Conservation (phyloP, 345 rosid genomes). For the Populus alba region DNA sequence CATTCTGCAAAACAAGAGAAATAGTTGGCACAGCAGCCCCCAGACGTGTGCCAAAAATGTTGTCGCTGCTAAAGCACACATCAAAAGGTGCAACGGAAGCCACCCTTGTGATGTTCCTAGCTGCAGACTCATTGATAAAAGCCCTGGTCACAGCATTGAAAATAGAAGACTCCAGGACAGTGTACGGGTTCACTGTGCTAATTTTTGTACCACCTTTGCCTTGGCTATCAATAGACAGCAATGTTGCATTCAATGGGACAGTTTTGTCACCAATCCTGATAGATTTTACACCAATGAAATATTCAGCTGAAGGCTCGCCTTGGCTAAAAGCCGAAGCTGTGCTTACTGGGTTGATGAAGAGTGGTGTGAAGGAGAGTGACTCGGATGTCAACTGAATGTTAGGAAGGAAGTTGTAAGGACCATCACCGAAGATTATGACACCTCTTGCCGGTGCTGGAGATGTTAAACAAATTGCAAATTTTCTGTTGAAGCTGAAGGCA, state of each 20-base stretch:
- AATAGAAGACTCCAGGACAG: conserved; percentile 52
- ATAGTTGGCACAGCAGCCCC: conserved; percentile 31
- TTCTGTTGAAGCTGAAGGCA: conserved; percentile 19
- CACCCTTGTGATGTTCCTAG: conserved; percentile 48
- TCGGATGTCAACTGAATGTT: conserved; percentile 10
- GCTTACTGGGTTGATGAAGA: conserved; percentile 28
- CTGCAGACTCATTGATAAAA: conserved; percentile 34
- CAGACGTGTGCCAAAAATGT: conserved; percentile 29
- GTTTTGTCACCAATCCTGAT: conserved; percentile 18
- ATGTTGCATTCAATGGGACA: conserved; percentile 11
- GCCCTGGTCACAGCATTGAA: conserved; percentile 41
- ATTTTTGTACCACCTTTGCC: conserved; percentile 62
- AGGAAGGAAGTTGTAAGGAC: conserved; percentile 29
- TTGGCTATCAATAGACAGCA: conserved; percentile 15
- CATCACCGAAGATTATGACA: conserved; percentile 30
- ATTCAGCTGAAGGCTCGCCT: conserved; percentile 28
- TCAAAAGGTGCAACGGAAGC: conserved; percentile 50
- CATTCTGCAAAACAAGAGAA: conserved; percentile 12
- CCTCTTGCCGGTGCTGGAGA: conserved; percentile 27
- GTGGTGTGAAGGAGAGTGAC: conserved; percentile 8
- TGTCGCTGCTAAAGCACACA: conserved; percentile 47
- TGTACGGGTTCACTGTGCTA: conserved; percentile 72
- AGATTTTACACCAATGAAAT: conserved; percentile 29
- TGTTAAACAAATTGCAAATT: conserved; percentile 44
- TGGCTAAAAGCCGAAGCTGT: conserved; percentile 9